phyloP scores from a whole-genome alignment of 768 basidiomycete species.

The Agrocybe praecox region DNA sequence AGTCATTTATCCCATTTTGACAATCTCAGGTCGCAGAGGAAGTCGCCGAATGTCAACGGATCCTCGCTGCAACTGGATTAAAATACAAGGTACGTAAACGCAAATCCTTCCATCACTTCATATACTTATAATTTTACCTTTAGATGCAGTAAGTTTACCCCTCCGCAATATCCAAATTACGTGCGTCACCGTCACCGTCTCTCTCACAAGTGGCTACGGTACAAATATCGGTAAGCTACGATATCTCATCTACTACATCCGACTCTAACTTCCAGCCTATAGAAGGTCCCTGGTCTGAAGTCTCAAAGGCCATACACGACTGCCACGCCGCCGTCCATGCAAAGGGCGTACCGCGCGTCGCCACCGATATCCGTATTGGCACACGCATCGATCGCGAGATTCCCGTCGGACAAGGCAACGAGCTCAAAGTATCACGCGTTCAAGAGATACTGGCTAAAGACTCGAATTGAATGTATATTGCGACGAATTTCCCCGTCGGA shows the following conservation, averaged over 20 bases:
- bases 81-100: conserved; percentile 63
- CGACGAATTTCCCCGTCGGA: conserved; percentile 58
- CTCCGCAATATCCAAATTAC: neutral
- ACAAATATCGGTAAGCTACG: conserved; percentile 73
- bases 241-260: neutral
- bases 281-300: conserved; percentile 88
- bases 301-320: conserved; percentile 85
- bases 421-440: conserved; percentile 79
- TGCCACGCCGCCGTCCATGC: conserved; percentile 89
- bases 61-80: conserved; percentile 83
- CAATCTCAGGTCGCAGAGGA: conserved; percentile 68
- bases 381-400: conserved; percentile 77
- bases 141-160: conserved; percentile 71
- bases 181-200: neutral
- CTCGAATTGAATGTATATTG: too few relatives aligned
- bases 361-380: conserved; percentile 94
- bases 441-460: conserved; percentile 69
- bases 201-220: conserved; percentile 73
- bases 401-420: conserved; percentile 70
- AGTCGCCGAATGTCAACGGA: conserved; percentile 79
- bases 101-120: neutral
- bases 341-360: conserved; percentile 72
- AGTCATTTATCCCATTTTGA: conserved; percentile 2
- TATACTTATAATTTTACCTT: conserved; percentile 7
- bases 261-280: neutral